Base-by-base conservation (phyloP, 2,329 filamentous ascomycete genomes). In the Dactylonectria macrodidyma region DNA sequence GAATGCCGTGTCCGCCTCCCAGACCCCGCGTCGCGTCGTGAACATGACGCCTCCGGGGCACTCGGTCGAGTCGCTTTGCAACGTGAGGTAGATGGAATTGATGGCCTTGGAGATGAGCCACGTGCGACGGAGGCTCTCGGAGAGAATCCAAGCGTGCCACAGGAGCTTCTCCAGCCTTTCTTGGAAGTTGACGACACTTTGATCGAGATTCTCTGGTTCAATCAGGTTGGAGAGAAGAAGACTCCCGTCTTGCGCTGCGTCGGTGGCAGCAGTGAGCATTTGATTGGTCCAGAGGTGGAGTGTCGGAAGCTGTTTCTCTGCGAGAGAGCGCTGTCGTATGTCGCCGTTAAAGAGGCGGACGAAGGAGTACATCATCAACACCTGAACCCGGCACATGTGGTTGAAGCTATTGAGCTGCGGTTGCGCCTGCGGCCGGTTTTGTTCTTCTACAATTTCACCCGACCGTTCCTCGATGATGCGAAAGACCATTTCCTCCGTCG, bases 131-230 rank as follows among this genome's bases (percentile, higher is more conserved):
- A 77, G 57, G 24, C 72, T 75, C 60, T 79, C 77, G 11, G 76
- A 68, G 1, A 79, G 60, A 19, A 79, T 71, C 77, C 77, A 79
- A 4, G 75, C 69, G 41, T 76, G 69, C 76, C 76, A 78, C 0
- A 72, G 41, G 19, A 68, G 65, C 3, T 71, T 57, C 24, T 68
- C 67, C 1, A 54, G 64, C 0, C 62, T 61, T 8, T 52, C 56
- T 19, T 61, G 67, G 3, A 60, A 60, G 11, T 58, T 55, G 0
- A 60, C 41, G 2, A 7, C 5, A 44, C n/a, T 44, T 44, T 44
- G 41, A 44, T n/a, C 41, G 8, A n/a, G 7, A 8, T 19, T 8
- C 7, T 44, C 41, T 7, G 41, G 16, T n/a, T n/a, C 41, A n/a
- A 44, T 44, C 44, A 0, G 58, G 19, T 71, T 71, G 16, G 54